Evolutionary conservation across 768 basidiomycete genomes (phyloP).

Genomic region (Hysterangium stoloniferum): DNA sequence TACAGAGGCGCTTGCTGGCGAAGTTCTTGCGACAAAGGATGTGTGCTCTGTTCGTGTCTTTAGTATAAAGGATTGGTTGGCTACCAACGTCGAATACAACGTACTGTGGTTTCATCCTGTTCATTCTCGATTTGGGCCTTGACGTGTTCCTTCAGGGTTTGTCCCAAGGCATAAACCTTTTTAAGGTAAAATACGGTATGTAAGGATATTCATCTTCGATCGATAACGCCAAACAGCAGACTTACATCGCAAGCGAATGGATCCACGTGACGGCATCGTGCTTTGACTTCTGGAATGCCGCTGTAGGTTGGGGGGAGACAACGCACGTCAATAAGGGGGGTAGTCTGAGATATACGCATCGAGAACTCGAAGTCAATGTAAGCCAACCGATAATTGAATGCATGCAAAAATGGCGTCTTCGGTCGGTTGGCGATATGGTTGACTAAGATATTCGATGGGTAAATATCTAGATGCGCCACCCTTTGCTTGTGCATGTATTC

Average conservation of each 20-base stretch:
- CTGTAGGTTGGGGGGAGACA: conserved; percentile 1
- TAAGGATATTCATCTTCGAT: not conserved
- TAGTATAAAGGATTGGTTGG: not conserved
- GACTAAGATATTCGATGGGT: conserved; percentile 1
- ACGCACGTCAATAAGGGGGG: not conserved
- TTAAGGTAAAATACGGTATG: not conserved
- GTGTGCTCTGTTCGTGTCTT: not conserved
- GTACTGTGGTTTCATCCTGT: not conserved
- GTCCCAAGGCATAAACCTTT: conserved; percentile 1
- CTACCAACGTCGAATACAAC: not conserved
- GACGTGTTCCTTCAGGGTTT: conserved; percentile 2
- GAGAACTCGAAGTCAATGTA: conserved; percentile 9
- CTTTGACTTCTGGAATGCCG: not conserved
- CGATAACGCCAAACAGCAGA: not conserved
- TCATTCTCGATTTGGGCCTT: not conserved
- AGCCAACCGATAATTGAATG: conserved; percentile 1
- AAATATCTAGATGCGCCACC: conserved; percentile 6
- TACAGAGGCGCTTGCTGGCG: not conserved
- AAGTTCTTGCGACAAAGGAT: not conserved
- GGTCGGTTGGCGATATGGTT: conserved; percentile 1
- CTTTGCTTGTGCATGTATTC: conserved; percentile 4
- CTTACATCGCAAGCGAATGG: conserved; percentile 5
- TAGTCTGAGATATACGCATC: not conserved
- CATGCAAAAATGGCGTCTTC: not conserved
- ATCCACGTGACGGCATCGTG: not conserved